These are phyloP conservation scores for Silybum marianum DNA, from an alignment of 129 eudicot species.

Conservation along the genomic window DNA sequence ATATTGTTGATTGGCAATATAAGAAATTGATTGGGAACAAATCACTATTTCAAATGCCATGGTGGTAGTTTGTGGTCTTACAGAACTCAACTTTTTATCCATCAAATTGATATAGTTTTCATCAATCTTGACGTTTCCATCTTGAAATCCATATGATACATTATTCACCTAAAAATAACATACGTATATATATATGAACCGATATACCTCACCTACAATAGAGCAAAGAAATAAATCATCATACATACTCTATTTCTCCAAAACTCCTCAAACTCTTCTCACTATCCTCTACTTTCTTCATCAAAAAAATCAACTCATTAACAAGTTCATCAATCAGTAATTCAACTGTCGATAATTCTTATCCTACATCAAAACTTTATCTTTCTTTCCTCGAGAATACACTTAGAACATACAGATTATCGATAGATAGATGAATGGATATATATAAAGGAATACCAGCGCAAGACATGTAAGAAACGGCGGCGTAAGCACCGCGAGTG, in stretches of 20 bases:
- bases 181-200: not conserved
- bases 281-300: not conserved
- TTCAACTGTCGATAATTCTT: not conserved
- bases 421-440: not conserved
- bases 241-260: not conserved
- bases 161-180: not conserved
- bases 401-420: not conserved
- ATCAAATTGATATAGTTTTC: not conserved
- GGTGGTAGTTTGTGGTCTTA: not conserved
- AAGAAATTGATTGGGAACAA: not conserved
- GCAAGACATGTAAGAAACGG: conserved; percentile 89
- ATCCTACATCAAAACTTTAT: not conserved
- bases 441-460: conserved; percentile 54
- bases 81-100: not conserved
- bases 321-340: conserved; percentile 3
- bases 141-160: not conserved
- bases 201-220: not conserved
- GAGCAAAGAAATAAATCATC: not conserved
- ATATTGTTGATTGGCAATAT: not conserved
- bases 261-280: conserved; percentile 1
- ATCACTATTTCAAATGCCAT: not conserved
- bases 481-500: conserved; percentile 84
- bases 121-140: not conserved
- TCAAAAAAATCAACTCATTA: not conserved
- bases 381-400: not conserved